A percentile compares a stretch with the other conserved stretches of the same genome.
Conservation (phyloP, 2,329 filamentous ascomycete species). For the Didymella segeticola region DNA sequence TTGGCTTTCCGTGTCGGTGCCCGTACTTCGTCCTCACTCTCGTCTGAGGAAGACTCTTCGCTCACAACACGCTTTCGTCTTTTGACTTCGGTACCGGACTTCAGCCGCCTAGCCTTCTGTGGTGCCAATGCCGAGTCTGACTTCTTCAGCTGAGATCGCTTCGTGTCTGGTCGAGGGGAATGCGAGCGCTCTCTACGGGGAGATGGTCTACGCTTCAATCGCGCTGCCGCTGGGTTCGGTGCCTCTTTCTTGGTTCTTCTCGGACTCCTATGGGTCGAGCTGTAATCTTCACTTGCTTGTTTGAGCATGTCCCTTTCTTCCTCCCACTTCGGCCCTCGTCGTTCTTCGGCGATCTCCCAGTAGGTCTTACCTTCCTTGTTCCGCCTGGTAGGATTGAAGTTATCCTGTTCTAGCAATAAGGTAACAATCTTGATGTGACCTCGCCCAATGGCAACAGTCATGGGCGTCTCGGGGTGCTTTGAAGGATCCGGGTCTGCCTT, state of each 20-base stretch:
- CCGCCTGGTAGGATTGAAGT: slow-evolving; percentile 81
- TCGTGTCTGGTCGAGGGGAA: slow-evolving; percentile 41
- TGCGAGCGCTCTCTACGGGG: slow-evolving; percentile 44
- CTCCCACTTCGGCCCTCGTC: slow-evolving; percentile 87
- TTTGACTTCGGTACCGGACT: slow-evolving; percentile 43
- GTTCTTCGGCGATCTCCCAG: slow-evolving; percentile 82
- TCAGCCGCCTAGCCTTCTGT: slow-evolving; percentile 45
- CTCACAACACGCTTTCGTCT: slow-evolving; percentile 42
- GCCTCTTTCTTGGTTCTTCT: slow-evolving; percentile 44
- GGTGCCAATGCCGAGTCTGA: slow-evolving; percentile 26
- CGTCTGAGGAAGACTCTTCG: slow-evolving; percentile 45
- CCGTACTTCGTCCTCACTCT: slow-evolving; percentile 48
- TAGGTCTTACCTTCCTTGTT: slow-evolving; percentile 81
- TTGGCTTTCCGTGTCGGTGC: slow-evolving; percentile 44
- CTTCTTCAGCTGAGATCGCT: slow-evolving; percentile 36
- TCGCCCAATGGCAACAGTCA: slow-evolving; percentile 91
- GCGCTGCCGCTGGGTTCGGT: slow-evolving; percentile 32
- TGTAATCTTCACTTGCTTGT: slow-evolving; percentile 70
- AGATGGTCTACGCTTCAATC: slow-evolving; percentile 42
- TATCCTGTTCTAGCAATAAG: slow-evolving; percentile 75
- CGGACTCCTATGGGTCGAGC: slow-evolving; percentile 41
- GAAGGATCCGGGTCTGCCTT: slow-evolving; percentile 66
- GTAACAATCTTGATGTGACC: slow-evolving; percentile 84
- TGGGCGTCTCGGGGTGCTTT: slow-evolving; percentile 87
- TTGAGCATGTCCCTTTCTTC: slow-evolving; percentile 85